Conservation (phyloP, 2,329 filamentous ascomycete species). For the Kalmusia sp. region DNA sequence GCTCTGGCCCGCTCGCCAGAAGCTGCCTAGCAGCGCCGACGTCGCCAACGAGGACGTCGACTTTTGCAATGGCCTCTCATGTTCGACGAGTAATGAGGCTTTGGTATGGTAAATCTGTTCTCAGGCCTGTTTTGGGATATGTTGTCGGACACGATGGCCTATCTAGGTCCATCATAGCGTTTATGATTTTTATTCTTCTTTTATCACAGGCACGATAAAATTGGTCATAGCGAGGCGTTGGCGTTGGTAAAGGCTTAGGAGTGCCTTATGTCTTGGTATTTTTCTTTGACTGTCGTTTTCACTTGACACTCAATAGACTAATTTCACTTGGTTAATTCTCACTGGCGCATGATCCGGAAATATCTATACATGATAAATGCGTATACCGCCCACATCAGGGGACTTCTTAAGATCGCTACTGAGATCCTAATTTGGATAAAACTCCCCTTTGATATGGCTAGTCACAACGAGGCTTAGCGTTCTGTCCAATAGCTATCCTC, state of each 20-base stretch:
- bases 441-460: no score
- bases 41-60: slow-evolving; percentile 53
- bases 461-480: no score
- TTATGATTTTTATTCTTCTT: neutral
- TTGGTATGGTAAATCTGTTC: slow-evolving; percentile 9
- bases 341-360: no score
- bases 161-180: neutral
- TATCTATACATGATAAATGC: no score
- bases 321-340: no score
- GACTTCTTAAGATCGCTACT: no score
- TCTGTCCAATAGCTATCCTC: no score
- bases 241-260: neutral
- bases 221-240: slow-evolving; percentile 6
- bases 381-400: no score
- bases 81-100: slow-evolving; percentile 4
- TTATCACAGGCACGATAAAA: neutral
- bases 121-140: neutral
- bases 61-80: slow-evolving; percentile 12
- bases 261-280: no score
- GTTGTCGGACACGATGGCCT: neutral
- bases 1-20: slow-evolving; percentile 45
- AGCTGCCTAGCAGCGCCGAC: slow-evolving; percentile 50
- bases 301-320: no score
- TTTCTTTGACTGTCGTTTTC: no score
- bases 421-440: no score